Percentiles rank a stretch among this genome's conserved stretches.
These are phyloP conservation scores for Acer negundo DNA, from an alignment of 345 rosid genomes.

Conservation along the genomic window DNA sequence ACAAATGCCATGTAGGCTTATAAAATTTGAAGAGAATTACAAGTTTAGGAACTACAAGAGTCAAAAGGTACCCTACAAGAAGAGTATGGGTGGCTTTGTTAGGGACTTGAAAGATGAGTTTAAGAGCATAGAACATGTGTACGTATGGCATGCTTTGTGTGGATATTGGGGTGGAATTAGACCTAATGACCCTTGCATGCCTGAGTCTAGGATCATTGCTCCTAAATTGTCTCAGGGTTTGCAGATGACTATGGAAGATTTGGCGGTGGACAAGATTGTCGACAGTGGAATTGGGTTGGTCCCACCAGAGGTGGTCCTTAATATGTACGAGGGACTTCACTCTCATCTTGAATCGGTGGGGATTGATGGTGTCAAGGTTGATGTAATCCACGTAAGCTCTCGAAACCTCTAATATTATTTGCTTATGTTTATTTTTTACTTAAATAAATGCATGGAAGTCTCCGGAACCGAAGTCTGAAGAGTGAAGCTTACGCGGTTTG, in stretches of 20 bases:
- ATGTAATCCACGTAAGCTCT: conserved; percentile 46
- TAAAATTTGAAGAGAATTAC: conserved; percentile 41
- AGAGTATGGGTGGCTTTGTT: conserved; percentile 42
- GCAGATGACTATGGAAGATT: conserved; percentile 43
- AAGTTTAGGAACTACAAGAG: conserved; percentile 45
- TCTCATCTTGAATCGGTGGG: conserved; percentile 33
- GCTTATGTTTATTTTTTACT: not conserved
- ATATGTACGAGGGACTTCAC: conserved; percentile 44
- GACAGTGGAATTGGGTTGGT: conserved; percentile 36
- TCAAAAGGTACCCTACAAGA: conserved; percentile 3
- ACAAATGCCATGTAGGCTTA: conserved; percentile 45
- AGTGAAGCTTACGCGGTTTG: too few species aligned
- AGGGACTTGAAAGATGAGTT: conserved; percentile 42
- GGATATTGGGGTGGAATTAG: conserved; percentile 47
- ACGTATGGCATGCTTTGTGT: conserved; percentile 50
- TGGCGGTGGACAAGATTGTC: conserved; percentile 45
- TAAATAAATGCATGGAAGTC: too few species aligned
- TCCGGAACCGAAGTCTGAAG: too few species aligned
- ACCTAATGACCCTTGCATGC: conserved; percentile 36
- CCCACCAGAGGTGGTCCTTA: conserved; percentile 32
- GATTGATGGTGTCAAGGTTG: conserved; percentile 45
- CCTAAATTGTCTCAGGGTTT: conserved; percentile 38
- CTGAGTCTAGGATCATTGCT: conserved; percentile 20
- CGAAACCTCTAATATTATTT: not conserved
- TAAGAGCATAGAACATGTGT: conserved; percentile 31